A percentile compares a stretch with the other conserved stretches of the same genome.
These are phyloP conservation scores for Suhomyces maxii DNA, from an alignment of 1,139 yeast species.

Conservation along the genomic window DNA sequence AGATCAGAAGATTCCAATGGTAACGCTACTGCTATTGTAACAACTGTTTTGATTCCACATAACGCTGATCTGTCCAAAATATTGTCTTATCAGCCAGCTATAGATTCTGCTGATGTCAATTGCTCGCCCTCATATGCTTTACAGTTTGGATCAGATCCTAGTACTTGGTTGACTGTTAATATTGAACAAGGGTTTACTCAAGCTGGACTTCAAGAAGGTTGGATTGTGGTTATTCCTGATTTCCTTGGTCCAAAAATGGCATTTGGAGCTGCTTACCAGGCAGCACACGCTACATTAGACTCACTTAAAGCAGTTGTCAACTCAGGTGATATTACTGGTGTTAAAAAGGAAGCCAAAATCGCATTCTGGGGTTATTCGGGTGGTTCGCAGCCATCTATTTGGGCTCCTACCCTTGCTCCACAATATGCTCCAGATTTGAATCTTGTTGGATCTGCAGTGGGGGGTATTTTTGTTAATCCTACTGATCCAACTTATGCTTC, in stretches of 20 bases:
- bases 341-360: constrained; percentile 16
- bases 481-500: constrained; percentile 26
- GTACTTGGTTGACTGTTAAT: neutral
- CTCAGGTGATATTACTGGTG: constrained; percentile 14
- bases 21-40: constrained; percentile 29
- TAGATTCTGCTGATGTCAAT: constrained; percentile 28
- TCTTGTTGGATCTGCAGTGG: constrained; percentile 19
- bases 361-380: constrained; percentile 23
- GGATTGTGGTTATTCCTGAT: constrained; percentile 22
- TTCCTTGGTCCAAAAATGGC: constrained; percentile 28
- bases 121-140: constrained; percentile 37
- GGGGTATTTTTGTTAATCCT: constrained; percentile 22
- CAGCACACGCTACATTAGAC: constrained; percentile 31
- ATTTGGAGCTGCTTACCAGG: constrained; percentile 29
- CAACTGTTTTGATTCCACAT: constrained; percentile 32
- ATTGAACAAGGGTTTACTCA: constrained; percentile 12
- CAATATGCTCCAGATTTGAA: constrained; percentile 22
- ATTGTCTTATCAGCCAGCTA: constrained; percentile 34
- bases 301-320: constrained; percentile 23
- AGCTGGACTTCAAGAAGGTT: constrained; percentile 18
- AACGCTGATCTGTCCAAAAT: constrained; percentile 29
- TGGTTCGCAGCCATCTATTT: constrained; percentile 20
- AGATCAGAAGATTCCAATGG: constrained; percentile 36
- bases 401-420: constrained; percentile 23
- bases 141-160: constrained; percentile 19